Conservation (phyloP, 805 yeast species). For the Metschnikowia shivogae region DNA sequence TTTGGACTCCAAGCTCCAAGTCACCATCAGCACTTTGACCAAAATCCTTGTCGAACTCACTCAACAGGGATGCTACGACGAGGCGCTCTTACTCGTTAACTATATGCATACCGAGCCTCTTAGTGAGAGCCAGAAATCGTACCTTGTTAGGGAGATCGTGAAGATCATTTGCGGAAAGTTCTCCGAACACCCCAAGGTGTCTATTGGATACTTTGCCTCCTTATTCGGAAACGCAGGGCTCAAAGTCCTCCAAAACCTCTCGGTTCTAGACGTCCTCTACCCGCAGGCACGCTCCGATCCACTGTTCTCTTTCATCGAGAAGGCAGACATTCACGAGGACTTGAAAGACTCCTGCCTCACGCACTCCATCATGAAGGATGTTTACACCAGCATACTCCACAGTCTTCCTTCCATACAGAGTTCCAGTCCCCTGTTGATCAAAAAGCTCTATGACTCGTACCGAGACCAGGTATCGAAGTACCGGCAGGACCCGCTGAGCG, state of each 20-base stretch:
- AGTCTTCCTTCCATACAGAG: slow-evolving; percentile 12
- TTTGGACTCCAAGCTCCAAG: slow-evolving; percentile 22
- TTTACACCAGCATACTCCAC: slow-evolving; percentile 24
- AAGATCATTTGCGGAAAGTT: slow-evolving; percentile 27
- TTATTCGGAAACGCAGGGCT: slow-evolving; percentile 21
- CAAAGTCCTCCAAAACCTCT: slow-evolving; percentile 24
- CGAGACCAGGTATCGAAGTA: slow-evolving; percentile 5
- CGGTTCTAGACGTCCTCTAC: slow-evolving; percentile 24
- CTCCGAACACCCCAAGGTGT: slow-evolving; percentile 29
- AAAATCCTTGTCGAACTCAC: slow-evolving; percentile 30
- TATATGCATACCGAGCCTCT: slow-evolving; percentile 24
- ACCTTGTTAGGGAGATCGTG: slow-evolving; percentile 30
- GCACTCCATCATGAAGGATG: slow-evolving; percentile 18
- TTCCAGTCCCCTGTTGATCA: slow-evolving; percentile 18
- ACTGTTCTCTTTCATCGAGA: slow-evolving; percentile 18
- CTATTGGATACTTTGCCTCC: slow-evolving; percentile 34
- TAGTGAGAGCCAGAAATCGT: slow-evolving; percentile 14
- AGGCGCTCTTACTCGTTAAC: slow-evolving; percentile 34
- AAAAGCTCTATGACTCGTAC: slow-evolving; percentile 22
- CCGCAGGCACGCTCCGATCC: slow-evolving; percentile 19
- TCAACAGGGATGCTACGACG: slow-evolving; percentile 26
- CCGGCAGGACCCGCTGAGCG: background rate
- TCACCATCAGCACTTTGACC: slow-evolving; percentile 24
- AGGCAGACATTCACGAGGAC: slow-evolving; percentile 30
- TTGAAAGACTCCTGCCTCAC: slow-evolving; percentile 21